These are phyloP conservation scores for Leccinellum rugosiceps DNA, from an alignment of 768 basidiomycete species.

Conservation along the genomic window DNA sequence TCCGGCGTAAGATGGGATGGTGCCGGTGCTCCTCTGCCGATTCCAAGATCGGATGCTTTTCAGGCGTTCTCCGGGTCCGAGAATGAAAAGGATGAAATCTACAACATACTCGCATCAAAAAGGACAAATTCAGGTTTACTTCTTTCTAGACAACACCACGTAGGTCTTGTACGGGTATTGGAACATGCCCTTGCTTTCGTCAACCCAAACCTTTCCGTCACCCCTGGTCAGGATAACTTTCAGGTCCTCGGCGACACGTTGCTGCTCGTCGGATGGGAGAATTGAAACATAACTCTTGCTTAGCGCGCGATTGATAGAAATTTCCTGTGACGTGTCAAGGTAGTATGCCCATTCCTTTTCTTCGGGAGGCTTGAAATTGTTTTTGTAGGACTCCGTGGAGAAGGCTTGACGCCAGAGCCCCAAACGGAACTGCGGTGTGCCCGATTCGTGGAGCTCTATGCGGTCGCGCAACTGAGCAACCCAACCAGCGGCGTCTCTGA, in stretches of 20 bases:
- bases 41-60: neutral
- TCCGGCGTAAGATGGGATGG: slow-evolving; percentile 58
- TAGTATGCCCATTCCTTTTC: slow-evolving; percentile 55
- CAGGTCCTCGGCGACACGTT: slow-evolving; percentile 48
- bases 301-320: slow-evolving; percentile 60
- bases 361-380: slow-evolving; percentile 55
- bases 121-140: slow-evolving; percentile 19
- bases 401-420: slow-evolving; percentile 73
- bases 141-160: slow-evolving; percentile 51
- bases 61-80: neutral
- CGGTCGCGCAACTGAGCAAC: slow-evolving; percentile 67
- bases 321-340: slow-evolving; percentile 50
- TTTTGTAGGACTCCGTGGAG: slow-evolving; percentile 55
- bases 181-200: slow-evolving; percentile 69
- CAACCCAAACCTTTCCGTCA: slow-evolving; percentile 70
- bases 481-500: slow-evolving; percentile 64
- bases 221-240: slow-evolving; percentile 54
- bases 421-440: slow-evolving; percentile 80
- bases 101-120: neutral
- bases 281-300: slow-evolving; percentile 87
- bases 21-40: neutral
- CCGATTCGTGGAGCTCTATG: slow-evolving; percentile 65
- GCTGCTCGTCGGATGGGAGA: slow-evolving; percentile 55
- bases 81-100: neutral
- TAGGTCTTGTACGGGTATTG: slow-evolving; percentile 76